Conservation (phyloP, 1,284 basidiomycete genomes). For the Ceratobasidium sp. region DNA sequence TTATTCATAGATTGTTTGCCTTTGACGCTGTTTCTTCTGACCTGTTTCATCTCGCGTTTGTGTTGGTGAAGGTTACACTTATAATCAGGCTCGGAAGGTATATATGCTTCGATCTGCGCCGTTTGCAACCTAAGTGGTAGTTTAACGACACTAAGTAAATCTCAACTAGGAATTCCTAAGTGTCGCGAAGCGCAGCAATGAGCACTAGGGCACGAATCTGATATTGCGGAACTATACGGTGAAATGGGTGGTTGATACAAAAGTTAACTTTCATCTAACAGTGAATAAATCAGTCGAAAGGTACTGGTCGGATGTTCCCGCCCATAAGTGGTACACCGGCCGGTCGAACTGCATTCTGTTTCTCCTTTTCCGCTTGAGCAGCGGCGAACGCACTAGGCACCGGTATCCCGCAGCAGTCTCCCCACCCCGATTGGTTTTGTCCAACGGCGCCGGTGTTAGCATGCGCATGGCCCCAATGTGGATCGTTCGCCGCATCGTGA, state of each 20-base stretch:
- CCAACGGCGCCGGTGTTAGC: slow-evolving; percentile 67
- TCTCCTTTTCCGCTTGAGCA: slow-evolving; percentile 66
- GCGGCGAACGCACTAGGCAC: slow-evolving; percentile 87
- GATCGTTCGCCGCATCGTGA: slow-evolving; percentile 59
- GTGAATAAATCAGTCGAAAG: slow-evolving; percentile 72
- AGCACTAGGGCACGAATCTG: no score
- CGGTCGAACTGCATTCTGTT: slow-evolving; percentile 55
- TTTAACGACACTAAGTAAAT: no score
- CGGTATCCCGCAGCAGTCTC: slow-evolving; percentile 95
- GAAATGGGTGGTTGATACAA: background rate
- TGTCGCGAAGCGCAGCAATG: no score
- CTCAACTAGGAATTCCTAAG: no score
- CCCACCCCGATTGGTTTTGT: slow-evolving; percentile 73
- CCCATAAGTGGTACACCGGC: slow-evolving; percentile 62
- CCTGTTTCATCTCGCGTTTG: no score
- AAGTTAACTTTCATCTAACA: background rate
- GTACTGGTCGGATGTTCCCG: slow-evolving; percentile 81
- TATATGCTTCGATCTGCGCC: no score
- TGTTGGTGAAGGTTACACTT: no score
- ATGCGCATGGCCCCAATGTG: slow-evolving; percentile 70
- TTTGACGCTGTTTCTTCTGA: no score
- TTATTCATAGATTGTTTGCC: no score
- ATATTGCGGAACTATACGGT: background rate
- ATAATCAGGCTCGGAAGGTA: no score
- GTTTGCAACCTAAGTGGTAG: no score